phyloP scores from a whole-genome alignment of 352 stramenopile species.

The Globisporangium iwayamae region DNA sequence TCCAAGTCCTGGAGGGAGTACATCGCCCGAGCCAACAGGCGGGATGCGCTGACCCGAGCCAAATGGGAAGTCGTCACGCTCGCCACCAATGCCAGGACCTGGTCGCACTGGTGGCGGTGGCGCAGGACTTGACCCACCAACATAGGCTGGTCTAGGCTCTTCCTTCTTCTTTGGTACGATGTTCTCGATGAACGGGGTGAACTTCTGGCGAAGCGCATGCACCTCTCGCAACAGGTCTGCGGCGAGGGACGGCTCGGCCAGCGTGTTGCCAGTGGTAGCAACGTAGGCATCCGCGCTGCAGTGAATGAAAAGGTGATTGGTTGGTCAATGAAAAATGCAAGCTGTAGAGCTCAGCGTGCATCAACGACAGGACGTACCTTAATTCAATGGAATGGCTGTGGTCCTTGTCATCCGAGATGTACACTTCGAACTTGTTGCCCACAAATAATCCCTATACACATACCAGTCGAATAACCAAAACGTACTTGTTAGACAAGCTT shows the following conservation, averaged over 20 bases:
- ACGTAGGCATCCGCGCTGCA: conserved; percentile 11
- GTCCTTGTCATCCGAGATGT: conserved; percentile 63
- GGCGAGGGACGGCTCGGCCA: conserved; percentile 20
- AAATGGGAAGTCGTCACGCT: conserved; percentile 12
- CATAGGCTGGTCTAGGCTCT: not conserved
- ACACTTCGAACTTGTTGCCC: conserved; percentile 72
- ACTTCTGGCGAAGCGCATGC: conserved; percentile 38
- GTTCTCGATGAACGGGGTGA: conserved; percentile 55
- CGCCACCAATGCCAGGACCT: not conserved
- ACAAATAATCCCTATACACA: conserved; percentile 64
- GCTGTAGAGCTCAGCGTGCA: not conserved
- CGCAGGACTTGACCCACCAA: not conserved
- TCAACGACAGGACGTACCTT: conserved; percentile 27
- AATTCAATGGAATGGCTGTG: conserved; percentile 75
- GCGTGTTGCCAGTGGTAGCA: not conserved
- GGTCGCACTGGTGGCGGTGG: conserved; percentile 1
- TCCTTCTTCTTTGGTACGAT: conserved; percentile 44
- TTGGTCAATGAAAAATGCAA: not conserved
- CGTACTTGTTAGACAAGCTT: not conserved
- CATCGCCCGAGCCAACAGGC: conserved; percentile 55
- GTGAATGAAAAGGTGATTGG: no score
- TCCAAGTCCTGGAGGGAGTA: conserved; percentile 54
- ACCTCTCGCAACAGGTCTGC: conserved; percentile 50
- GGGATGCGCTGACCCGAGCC: conserved; percentile 7
- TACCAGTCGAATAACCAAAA: not conserved